Conservation (phyloP, 2,329 filamentous ascomycete species). For the Fusarium proliferatum region DNA sequence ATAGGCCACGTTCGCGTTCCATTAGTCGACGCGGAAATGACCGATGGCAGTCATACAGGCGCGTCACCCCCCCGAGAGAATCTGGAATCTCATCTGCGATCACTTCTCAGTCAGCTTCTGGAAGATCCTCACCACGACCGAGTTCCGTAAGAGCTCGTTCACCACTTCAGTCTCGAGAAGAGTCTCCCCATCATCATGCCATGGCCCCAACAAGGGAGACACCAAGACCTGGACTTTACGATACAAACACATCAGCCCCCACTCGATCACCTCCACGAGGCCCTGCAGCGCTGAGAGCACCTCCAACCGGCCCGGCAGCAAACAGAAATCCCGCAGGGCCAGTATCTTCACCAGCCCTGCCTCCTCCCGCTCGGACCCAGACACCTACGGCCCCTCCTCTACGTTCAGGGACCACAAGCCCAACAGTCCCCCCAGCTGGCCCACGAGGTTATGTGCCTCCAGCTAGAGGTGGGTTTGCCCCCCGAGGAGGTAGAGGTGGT, state of each 20-base stretch:
- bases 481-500: constrained; percentile 59
- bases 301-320: constrained; percentile 58
- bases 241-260: constrained; percentile 41
- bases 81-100: constrained; percentile 62
- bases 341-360: constrained; percentile 49
- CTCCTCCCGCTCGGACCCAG: constrained; percentile 50
- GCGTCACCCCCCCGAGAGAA: constrained; percentile 61
- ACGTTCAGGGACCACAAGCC: constrained; percentile 56
- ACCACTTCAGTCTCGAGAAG: constrained; percentile 55
- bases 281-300: constrained; percentile 63
- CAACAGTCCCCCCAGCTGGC: constrained; percentile 63
- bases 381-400: constrained; percentile 49
- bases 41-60: constrained; percentile 57
- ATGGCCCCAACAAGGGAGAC: constrained; percentile 44
- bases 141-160: constrained; percentile 60
- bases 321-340: constrained; percentile 54
- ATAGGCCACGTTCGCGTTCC: constrained; percentile 65
- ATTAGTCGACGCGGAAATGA: constrained; percentile 60
- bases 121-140: constrained; percentile 65
- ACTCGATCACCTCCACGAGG: constrained; percentile 64
- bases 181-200: constrained; percentile 48
- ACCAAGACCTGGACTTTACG: constrained; percentile 45
- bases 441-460: constrained; percentile 65
- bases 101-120: constrained; percentile 62
- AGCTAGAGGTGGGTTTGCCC: constrained; percentile 56